These are phyloP conservation scores for Aspergillus transmontanensis DNA, from an alignment of 2,329 filamentous ascomycete genomes.

Conservation along the genomic window DNA sequence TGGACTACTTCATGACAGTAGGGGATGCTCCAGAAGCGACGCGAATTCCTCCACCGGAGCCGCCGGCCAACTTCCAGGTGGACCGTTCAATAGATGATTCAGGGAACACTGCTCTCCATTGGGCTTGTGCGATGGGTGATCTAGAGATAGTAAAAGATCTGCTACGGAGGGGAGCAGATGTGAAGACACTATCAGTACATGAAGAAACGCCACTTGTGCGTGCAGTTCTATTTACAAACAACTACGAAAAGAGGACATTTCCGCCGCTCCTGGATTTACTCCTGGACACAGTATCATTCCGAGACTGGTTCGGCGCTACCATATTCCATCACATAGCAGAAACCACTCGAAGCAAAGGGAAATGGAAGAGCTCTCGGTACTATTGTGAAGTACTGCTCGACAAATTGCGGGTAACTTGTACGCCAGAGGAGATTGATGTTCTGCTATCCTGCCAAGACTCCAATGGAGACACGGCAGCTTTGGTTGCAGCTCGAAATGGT, in stretches of 20 bases:
- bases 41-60: slow-evolving; percentile 65
- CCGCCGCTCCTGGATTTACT: slow-evolving; percentile 81
- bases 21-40: slow-evolving; percentile 71
- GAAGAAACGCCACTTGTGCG: slow-evolving; percentile 94
- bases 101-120: slow-evolving; percentile 89
- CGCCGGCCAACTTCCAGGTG: slow-evolving; percentile 82
- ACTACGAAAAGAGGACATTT: slow-evolving; percentile 91
- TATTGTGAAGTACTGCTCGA: slow-evolving; percentile 92
- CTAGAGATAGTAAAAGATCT: slow-evolving; percentile 87
- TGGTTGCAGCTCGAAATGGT: slow-evolving; percentile 81
- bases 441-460: slow-evolving; percentile 81
- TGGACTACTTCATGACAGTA: slow-evolving; percentile 93
- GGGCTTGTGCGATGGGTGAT: slow-evolving; percentile 97
- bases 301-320: slow-evolving; percentile 80
- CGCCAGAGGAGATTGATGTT: slow-evolving; percentile 73
- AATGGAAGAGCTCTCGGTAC: slow-evolving; percentile 86
- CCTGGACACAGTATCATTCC: slow-evolving; percentile 75
- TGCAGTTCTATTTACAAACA: slow-evolving; percentile 94
- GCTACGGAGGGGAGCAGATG: slow-evolving; percentile 74
- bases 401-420: slow-evolving; percentile 76
- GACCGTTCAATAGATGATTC: slow-evolving; percentile 93
- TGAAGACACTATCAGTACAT: slow-evolving; percentile 67
- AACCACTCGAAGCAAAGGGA: slow-evolving; percentile 81
- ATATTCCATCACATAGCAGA: slow-evolving; percentile 94
- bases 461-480: slow-evolving; percentile 87